Evolutionary conservation across 371 early-diverging fungal species (phyloP), one percentile per base, ranked within the genome.

Genomic region (Mortierella sp.): DNA sequence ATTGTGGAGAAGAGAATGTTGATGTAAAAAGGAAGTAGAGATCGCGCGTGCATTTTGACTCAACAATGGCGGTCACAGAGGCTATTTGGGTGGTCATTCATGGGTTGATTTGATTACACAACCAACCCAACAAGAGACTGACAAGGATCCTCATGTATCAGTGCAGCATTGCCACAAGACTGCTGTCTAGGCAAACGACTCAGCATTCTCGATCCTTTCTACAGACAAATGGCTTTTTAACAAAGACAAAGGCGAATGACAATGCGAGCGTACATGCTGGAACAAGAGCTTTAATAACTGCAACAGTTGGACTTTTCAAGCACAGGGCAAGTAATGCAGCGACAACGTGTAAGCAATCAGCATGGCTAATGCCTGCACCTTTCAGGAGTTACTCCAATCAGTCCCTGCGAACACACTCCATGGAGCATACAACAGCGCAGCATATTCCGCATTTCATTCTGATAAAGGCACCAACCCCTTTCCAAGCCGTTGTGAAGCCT

Each of bases 401-500:
- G 20, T 54, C 24, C 30, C 57, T 47, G 37, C 45, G 62, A 61
- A 24, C 45, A 9, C 69, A 26, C 37, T 24, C 49, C 39, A 35
- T 35, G 39, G 55, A 65, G 20, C 59, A 64, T 24, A 5, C n/a
- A n/a, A 4, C 58, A 16, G 35, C 73, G 22, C 54, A 39, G n/a
- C 49, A 32, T 10, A 43, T 61, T 14, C 70, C 76, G 1, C 66
- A 54, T 12, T 75, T 47, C 45, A 47, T 75, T 20, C 18, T 62
- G 10, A 20, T 51, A 8, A 70, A 70, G 10, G 62, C 45, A 0
- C 79, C 74, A 24, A 79, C 75, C 5, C 66, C 61, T n/a, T 75
- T 71, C 57, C 73, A 78, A 39, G 75, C 75, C 18, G 32, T 71
- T 37, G 60, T 65, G 4, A 71, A 70, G 26, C 83, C 83, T 22